Percentiles rank a stretch among this genome's conserved stretches.
Evolutionary conservation across 495 filamentous ascomycete genomes (phyloP).

Genomic region (Podospora appendiculata): DNA sequence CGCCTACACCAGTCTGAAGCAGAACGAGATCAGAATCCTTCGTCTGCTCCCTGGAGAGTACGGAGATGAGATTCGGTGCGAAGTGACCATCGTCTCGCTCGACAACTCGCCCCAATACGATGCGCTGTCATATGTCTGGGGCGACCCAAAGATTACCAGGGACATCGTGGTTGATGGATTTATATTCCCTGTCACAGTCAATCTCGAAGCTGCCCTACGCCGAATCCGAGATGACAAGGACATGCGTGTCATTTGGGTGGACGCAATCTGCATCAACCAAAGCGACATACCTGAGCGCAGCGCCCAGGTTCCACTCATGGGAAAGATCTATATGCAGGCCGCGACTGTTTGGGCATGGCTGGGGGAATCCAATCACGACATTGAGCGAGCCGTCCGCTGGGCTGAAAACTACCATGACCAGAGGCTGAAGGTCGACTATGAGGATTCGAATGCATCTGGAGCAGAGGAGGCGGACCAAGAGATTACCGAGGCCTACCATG

Average conservation of each 20-base stretch:
- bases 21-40: no score
- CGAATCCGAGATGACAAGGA: neutral
- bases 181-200: neutral
- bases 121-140: conserved; percentile 9
- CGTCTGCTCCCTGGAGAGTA: no score
- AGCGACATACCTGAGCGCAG: neutral
- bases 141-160: conserved; percentile 6
- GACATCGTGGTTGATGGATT: conserved; percentile 13
- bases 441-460: no score
- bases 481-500: no score
- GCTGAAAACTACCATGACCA: no score
- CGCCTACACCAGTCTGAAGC: no score
- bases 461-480: no score
- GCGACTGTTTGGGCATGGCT: neutral
- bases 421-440: no score
- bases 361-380: no score
- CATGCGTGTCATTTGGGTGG: neutral
- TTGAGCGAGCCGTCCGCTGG: no score
- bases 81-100: neutral
- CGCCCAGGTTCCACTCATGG: neutral
- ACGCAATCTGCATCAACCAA: neutral
- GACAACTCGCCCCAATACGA: conserved; percentile 2
- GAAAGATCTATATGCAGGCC: neutral
- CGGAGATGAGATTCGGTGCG: neutral
- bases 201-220: neutral